These are phyloP conservation scores for Boletus mariae DNA, from an alignment of 1,284 basidiomycete species.

Conservation along the genomic window DNA sequence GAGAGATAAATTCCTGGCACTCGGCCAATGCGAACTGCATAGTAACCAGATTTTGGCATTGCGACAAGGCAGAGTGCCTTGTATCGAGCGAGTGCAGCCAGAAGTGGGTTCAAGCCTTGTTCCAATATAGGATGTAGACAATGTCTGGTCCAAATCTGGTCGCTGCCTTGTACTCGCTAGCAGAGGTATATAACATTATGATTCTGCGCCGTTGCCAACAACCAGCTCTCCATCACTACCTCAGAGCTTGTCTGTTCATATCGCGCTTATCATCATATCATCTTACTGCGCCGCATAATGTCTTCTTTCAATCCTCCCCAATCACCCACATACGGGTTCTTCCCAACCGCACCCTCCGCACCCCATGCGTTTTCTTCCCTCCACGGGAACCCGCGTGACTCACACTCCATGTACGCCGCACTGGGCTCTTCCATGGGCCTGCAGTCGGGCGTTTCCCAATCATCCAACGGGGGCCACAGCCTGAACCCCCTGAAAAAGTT, in stretches of 20 bases:
- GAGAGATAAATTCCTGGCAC: constrained; percentile 38
- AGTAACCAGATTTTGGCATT: constrained; percentile 38
- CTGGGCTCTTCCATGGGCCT: constrained; percentile 39
- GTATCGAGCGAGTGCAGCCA: neutral
- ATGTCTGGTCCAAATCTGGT: constrained; percentile 16
- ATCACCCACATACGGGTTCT: constrained; percentile 57
- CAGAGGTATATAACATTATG: too few species aligned
- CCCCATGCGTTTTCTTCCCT: constrained; percentile 62
- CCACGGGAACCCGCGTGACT: constrained; percentile 63
- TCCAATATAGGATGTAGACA: constrained; percentile 10
- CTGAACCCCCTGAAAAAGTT: constrained; percentile 31
- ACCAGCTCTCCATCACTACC: constrained; percentile 7
- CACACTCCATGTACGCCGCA: constrained; percentile 61
- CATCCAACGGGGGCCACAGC: constrained; percentile 17
- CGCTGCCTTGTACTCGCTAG: constrained; percentile 22
- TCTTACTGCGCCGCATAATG: constrained; percentile 33
- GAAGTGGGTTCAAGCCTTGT: neutral
- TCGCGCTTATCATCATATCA: constrained; percentile 1
- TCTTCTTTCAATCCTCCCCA: constrained; percentile 45
- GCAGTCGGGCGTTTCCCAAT: constrained; percentile 20
- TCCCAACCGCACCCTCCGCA: constrained; percentile 55
- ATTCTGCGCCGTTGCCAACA: neutral
- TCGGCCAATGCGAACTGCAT: constrained; percentile 38
- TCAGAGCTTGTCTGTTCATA: too few species aligned
- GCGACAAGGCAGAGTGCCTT: neutral